A percentile compares a stretch with the other conserved stretches of the same genome.
phyloP scores from a whole-genome alignment of 495 filamentous ascomycete genomes.

The Podospora pseudopauciseta region DNA sequence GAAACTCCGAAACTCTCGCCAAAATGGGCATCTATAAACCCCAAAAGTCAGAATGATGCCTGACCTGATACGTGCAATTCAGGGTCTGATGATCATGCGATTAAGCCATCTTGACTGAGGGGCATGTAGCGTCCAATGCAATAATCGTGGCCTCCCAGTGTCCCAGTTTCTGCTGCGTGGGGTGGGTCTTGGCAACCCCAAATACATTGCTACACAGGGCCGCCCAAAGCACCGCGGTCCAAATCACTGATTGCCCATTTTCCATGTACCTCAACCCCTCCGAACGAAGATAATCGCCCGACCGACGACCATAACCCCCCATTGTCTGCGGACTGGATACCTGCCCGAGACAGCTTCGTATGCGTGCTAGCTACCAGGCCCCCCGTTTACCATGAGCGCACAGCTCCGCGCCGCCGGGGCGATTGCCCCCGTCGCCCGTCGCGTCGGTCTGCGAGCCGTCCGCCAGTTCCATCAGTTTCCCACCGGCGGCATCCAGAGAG shows the following conservation, averaged over 20 bases:
- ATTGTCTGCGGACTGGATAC: not conserved
- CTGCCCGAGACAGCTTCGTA: conserved; percentile 16
- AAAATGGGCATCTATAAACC: not conserved
- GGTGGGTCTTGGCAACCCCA: conserved; percentile 6
- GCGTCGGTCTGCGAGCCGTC: conserved; percentile 51
- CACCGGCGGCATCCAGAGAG: conserved; percentile 66
- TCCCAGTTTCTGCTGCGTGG: not conserved
- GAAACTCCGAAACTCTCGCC: not conserved
- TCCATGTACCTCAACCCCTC: not conserved
- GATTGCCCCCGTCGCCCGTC: conserved; percentile 57
- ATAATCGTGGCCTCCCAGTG: not conserved
- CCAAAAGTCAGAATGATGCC: not conserved
- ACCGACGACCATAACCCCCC: not conserved
- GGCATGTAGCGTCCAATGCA: not conserved
- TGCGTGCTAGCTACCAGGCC: conserved; percentile 11
- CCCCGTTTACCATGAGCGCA: conserved; percentile 65
- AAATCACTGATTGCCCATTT: not conserved
- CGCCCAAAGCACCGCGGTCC: not conserved
- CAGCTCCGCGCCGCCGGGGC: conserved; percentile 73
- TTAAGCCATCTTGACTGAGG: not conserved
- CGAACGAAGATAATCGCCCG: not conserved
- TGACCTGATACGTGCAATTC: not conserved
- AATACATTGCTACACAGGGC: not conserved
- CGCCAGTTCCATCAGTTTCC: conserved; percentile 64
- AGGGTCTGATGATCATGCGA: not conserved